Base-by-base conservation (phyloP, 768 basidiomycete genomes). In the Mycena amicta region DNA sequence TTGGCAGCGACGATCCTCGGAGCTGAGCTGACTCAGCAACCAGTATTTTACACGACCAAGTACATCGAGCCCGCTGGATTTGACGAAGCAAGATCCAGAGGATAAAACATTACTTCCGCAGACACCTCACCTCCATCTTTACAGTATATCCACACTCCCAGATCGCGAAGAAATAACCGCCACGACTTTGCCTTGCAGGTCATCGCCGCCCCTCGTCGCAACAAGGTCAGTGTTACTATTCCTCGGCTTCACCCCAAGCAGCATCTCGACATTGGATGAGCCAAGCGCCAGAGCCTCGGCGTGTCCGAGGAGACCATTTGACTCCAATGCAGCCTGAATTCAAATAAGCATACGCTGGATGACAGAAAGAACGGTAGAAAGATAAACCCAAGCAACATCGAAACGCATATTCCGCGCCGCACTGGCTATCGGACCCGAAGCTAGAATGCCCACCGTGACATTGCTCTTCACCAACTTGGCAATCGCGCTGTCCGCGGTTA, bases 341-440 rank as follows among this genome's bases (percentile, higher is more conserved):
- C 22, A 6, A 4, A 27, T 23, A n/a, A 45, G 30, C 1, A 30
- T 16, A 57, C 0, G 47, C 5, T 6, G 27, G 12, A 25, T 33
- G 26, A 13, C 28, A 53, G 12, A 30, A 6, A 4, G 53, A 4
- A 23, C n/a, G n/a, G n/a, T 5, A 5, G 1, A 15, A 6, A 8
- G 16, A 49, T 45, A 55, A 26, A 82, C 84, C 83, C 83, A 83
- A 23, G 75, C 81, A 8, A 78, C 57, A 25, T 93, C 90, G 59
- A 92, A 88, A 11, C 90, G 78, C 3, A 84, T 81, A 60, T 89
- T 90, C 26, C 87, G 81, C 2, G 86, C 88, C 37, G 77, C n/a
- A n/a, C n/a, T 74, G 78, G 82, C 86, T n/a, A n/a, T n/a, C 28
- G 57, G n/a, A 40, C 87, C 83, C 4, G 72, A 76, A 4, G 84